phyloP scores from a whole-genome alignment of 805 yeast species.

The Wickerhamiella azymoides region DNA sequence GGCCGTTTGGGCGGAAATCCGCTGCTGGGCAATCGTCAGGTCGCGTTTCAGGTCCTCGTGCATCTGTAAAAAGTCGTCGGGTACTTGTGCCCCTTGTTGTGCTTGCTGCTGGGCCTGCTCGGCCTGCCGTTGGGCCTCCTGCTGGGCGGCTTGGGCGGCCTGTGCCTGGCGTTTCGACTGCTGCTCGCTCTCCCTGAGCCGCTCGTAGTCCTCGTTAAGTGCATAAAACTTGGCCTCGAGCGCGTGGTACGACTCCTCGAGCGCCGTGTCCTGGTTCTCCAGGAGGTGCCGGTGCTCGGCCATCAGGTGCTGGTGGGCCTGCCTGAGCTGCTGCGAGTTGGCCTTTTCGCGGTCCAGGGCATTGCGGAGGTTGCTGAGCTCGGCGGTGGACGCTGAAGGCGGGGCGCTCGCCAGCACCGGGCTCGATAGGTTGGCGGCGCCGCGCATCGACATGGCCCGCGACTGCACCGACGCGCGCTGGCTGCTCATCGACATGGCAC shows the following conservation, averaged over 20 bases:
- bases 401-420: background rate
- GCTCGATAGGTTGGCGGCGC: background rate
- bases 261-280: background rate
- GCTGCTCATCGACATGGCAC: constrained; percentile 3
- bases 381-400: background rate
- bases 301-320: background rate
- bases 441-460: background rate
- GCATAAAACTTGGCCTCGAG: background rate
- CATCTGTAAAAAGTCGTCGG: background rate
- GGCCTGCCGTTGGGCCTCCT: background rate
- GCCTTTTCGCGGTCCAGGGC: constrained; percentile 2
- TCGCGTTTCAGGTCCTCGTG: background rate
- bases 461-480: background rate
- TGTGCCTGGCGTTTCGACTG: too few species aligned
- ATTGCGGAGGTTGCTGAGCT: background rate
- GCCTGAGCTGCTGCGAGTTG: background rate
- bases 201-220: background rate
- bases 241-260: background rate
- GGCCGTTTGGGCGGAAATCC: background rate
- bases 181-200: background rate
- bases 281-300: background rate
- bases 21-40: background rate
- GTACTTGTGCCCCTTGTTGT: too few species aligned
- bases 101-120: background rate
- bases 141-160: background rate